These are phyloP conservation scores for Coleophoma crateriformis DNA, from an alignment of 2,329 filamentous ascomycete genomes.

Conservation along the genomic window DNA sequence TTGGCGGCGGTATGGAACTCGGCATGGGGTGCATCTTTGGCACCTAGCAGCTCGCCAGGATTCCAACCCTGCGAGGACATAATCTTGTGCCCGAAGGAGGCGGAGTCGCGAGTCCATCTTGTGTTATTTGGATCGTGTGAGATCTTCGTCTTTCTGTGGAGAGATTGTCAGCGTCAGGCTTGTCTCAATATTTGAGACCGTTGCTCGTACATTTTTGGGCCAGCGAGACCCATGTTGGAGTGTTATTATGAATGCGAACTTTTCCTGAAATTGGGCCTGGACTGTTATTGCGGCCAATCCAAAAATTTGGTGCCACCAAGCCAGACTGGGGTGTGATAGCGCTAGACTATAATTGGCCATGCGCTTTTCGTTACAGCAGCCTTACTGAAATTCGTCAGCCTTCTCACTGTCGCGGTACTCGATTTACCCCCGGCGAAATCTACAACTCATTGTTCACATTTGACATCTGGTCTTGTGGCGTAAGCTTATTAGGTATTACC, in stretches of 20 bases:
- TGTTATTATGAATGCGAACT: background rate
- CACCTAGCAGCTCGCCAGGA: conserved; percentile 78
- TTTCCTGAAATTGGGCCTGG: background rate
- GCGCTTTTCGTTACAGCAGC: background rate
- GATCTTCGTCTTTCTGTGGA: conserved; percentile 55
- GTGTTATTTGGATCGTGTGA: conserved; percentile 94
- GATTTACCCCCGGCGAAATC: background rate
- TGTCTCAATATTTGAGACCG: conserved; percentile 21
- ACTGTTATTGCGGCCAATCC: conserved; percentile 6
- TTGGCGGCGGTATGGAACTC: conserved; percentile 75
- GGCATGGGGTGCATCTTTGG: conserved; percentile 67
- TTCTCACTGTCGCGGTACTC: background rate
- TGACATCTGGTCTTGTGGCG: background rate
- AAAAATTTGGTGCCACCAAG: conserved; percentile 12
- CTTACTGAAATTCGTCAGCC: background rate
- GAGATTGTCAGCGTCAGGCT: conserved; percentile 30
- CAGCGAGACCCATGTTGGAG: conserved; percentile 62
- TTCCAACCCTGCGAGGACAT: conserved; percentile 86
- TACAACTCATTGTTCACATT: background rate
- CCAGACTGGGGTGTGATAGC: background rate
- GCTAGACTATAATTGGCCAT: conserved; percentile 14
- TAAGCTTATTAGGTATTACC: background rate
- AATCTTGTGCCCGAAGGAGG: conserved; percentile 83
- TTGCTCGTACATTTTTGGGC: conserved; percentile 54
- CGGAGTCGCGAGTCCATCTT: conserved; percentile 78